A percentile compares a stretch with the other conserved stretches of the same genome.
These are phyloP conservation scores for Stentor roeselii DNA, from an alignment of 73 alveolate genomes.

Conservation along the genomic window DNA sequence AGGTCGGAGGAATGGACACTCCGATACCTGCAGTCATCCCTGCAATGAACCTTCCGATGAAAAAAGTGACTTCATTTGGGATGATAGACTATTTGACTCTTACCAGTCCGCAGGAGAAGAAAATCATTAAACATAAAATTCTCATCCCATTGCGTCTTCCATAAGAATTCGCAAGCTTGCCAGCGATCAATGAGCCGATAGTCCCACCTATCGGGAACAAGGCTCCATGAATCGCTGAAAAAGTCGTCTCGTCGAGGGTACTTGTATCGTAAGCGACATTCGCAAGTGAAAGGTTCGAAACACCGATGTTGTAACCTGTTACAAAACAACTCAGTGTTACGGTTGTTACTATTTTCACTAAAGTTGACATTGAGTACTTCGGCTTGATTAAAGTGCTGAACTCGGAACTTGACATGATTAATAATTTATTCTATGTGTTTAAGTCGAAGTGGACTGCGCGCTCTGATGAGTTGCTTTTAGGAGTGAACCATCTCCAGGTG, in stretches of 20 bases:
- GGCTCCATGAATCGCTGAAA: not conserved
- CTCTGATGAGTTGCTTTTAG: not conserved
- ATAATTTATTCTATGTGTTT: not conserved
- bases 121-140: not conserved
- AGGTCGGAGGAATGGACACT: not conserved
- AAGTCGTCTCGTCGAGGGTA: not conserved
- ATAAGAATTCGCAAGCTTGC: not conserved
- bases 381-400: too few species aligned
- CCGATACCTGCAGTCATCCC: slow-evolving; percentile 26
- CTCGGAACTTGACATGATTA: too few species aligned
- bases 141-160: not conserved
- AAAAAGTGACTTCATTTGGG: slow-evolving; percentile 7
- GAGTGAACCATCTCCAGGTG: not conserved
- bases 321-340: not conserved
- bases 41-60: slow-evolving; percentile 23
- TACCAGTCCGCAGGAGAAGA: not conserved
- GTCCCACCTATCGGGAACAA: not conserved
- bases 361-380: too few species aligned
- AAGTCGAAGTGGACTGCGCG: not conserved
- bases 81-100: not conserved
- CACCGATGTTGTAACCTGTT: not conserved
- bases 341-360: not conserved
- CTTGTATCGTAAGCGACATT: not conserved
- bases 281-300: not conserved
- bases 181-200: not conserved